Conservation (phyloP, 768 basidiomycete genomes). For the Russula griseocarnosa region DNA sequence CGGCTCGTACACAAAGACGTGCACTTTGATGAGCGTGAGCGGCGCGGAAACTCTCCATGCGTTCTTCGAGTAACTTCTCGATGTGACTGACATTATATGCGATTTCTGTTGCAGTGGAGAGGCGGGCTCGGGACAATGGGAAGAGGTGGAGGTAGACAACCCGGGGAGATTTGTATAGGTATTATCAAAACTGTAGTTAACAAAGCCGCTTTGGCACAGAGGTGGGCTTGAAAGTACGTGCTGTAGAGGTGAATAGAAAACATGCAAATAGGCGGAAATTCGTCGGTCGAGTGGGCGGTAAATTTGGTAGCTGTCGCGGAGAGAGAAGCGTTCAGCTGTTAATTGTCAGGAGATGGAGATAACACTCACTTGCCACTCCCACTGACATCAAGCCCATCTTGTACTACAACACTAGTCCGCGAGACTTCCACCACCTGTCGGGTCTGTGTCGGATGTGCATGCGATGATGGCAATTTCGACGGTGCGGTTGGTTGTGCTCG, state of each 20-base stretch:
- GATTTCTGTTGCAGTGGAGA: slow-evolving; percentile 33
- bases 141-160: not conserved
- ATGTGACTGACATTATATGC: slow-evolving; percentile 26
- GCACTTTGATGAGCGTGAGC: slow-evolving; percentile 35
- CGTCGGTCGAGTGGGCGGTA: slow-evolving; percentile 79
- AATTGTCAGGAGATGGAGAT: too few relatives aligned
- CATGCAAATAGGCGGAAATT: slow-evolving; percentile 58
- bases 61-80: slow-evolving; percentile 12
- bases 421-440: slow-evolving; percentile 69
- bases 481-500: too few relatives aligned
- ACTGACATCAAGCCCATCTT: slow-evolving; percentile 49
- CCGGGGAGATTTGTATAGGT: not conserved
- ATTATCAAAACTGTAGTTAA: not conserved
- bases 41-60: slow-evolving; percentile 18
- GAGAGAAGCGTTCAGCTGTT: not conserved
- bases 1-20: slow-evolving; percentile 33
- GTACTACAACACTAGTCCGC: slow-evolving; percentile 56
- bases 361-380: slow-evolving; percentile 47
- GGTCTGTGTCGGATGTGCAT: too few relatives aligned
- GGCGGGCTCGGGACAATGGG: too few relatives aligned
- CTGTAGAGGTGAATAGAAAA: slow-evolving; percentile 50
- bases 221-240: slow-evolving; percentile 53
- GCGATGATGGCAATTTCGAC: too few relatives aligned
- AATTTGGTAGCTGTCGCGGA: slow-evolving; percentile 56
- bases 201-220: too few relatives aligned